Conservation (phyloP, 192 early-diverging fungal genomes). For the Coemansia furcata region DNA sequence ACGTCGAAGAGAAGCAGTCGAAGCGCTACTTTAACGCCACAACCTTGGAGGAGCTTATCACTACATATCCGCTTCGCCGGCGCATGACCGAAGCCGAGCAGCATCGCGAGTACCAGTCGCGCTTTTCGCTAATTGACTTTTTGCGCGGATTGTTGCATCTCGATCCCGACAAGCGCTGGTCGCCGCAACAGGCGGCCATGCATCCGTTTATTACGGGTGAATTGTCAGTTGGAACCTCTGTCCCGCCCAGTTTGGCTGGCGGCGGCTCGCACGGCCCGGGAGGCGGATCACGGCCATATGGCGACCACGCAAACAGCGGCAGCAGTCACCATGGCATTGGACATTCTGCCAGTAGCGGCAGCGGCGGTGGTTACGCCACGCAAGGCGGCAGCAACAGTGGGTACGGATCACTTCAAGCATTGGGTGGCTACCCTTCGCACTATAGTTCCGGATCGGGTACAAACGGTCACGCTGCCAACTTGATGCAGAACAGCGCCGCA, state of each 20-base stretch:
- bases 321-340: neutral
- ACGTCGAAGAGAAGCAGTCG: slow-evolving; percentile 83
- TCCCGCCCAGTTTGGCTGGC: slow-evolving; percentile 16
- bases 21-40: slow-evolving; percentile 89
- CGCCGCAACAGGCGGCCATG: slow-evolving; percentile 87
- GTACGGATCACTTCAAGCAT: slow-evolving; percentile 9
- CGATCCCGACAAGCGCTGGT: slow-evolving; percentile 93
- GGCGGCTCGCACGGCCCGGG: slow-evolving; percentile 17
- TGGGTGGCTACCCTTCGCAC: slow-evolving; percentile 15
- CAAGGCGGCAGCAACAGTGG: slow-evolving; percentile 13
- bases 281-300: slow-evolving; percentile 15
- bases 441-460: slow-evolving; percentile 12
- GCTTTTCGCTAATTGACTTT: slow-evolving; percentile 87
- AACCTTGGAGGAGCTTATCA: slow-evolving; percentile 86
- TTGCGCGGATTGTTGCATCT: slow-evolving; percentile 83
- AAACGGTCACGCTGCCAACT: slow-evolving; percentile 13
- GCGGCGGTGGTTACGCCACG: slow-evolving; percentile 8
- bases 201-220: slow-evolving; percentile 97
- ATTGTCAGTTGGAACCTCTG: slow-evolving; percentile 61
- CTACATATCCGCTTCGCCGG: slow-evolving; percentile 75
- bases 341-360: neutral
- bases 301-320: neutral
- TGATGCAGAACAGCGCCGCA: neutral
- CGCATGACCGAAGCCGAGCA: slow-evolving; percentile 49
- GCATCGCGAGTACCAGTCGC: slow-evolving; percentile 53